Evolutionary conservation across 2,329 filamentous ascomycete species (phyloP), one percentile per base, ranked within the genome.

Genomic region (Diplodia corticola): DNA sequence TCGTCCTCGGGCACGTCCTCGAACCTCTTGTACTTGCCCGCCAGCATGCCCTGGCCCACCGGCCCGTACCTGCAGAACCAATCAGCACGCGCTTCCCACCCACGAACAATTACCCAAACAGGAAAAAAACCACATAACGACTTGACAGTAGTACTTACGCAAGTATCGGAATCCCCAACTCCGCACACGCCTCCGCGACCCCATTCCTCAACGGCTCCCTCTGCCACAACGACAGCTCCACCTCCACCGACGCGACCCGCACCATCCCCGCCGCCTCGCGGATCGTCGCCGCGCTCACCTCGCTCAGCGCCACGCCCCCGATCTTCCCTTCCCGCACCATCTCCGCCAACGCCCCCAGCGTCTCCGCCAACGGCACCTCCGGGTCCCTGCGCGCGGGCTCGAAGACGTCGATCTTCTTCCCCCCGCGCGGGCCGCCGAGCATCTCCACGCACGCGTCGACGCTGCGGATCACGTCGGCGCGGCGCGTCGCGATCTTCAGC

Each of bases 111-210:
- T 24, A n/a, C n/a, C 1, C 3, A 15, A 13, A 5, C 5, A 12
- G 15, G 13, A 4, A 26, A 10, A 72, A n/a, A n/a, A n/a, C n/a
- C n/a, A n/a, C n/a, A n/a, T n/a, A n/a, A n/a, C n/a, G n/a, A n/a
- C n/a, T n/a, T n/a, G n/a, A n/a, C n/a, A n/a, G n/a, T n/a, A n/a
- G n/a, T n/a, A 89, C 57, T 88, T 20, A 49, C 5, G 75, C 75
- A 13, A 92, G 77, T 54, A 93, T 79, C 0, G 89, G 88, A 67
- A 93, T 92, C 53, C 82, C 79, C 55, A 90, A 76, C 73, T 93
- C 83, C 1, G 80, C 82, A 68, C 86, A 88, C 1, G 83, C 80
- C 61, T 79, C 73, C 2, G 84, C 83, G 0, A 89, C 80, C n/a
- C 83, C 86, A 68, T 89, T 88, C n/a, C 82, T 74, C 5, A 88